phyloP scores from a whole-genome alignment of 2,329 filamentous ascomycete species.

The Phialophora macrospora region DNA sequence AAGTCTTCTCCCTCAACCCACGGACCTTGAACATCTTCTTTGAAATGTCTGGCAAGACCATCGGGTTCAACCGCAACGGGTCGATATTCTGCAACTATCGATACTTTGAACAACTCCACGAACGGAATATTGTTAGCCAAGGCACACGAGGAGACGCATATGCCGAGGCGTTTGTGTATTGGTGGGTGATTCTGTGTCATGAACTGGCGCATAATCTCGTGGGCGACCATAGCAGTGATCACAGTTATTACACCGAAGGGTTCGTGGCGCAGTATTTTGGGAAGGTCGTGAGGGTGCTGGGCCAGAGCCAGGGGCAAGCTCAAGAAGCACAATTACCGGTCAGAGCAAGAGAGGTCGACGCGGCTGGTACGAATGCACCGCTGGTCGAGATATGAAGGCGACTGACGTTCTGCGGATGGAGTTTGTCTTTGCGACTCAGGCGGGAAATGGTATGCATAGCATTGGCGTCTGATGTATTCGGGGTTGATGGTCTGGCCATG shows the following conservation, averaged over 20 bases:
- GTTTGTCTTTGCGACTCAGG: no score
- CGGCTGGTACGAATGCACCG: slow-evolving; percentile 4
- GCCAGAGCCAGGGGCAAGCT: slow-evolving; percentile 9
- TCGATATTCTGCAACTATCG: slow-evolving; percentile 93
- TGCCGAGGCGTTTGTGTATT: slow-evolving; percentile 77
- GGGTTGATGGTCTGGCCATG: no score
- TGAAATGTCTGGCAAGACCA: slow-evolving; percentile 76
- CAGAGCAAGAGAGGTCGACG: background rate
- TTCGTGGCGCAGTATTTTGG: slow-evolving; percentile 40
- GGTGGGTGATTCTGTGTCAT: slow-evolving; percentile 95
- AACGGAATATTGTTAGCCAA: slow-evolving; percentile 51
- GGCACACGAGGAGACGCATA: slow-evolving; percentile 52
- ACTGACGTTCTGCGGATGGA: background rate
- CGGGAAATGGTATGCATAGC: slow-evolving; percentile 2
- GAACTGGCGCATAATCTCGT: slow-evolving; percentile 96
- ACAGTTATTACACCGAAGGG: slow-evolving; percentile 74
- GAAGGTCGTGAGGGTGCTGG: slow-evolving; percentile 31
- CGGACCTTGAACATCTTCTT: slow-evolving; percentile 83
- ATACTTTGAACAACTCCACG: slow-evolving; percentile 82
- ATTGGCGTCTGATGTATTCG: background rate
- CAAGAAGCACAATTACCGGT: background rate
- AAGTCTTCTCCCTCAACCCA: slow-evolving; percentile 72
- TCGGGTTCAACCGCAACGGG: slow-evolving; percentile 88
- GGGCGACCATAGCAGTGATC: slow-evolving; percentile 72
- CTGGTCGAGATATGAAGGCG: slow-evolving; percentile 22